phyloP scores from a whole-genome alignment of 768 basidiomycete species.

The Xerocomellus chrysenteron region DNA sequence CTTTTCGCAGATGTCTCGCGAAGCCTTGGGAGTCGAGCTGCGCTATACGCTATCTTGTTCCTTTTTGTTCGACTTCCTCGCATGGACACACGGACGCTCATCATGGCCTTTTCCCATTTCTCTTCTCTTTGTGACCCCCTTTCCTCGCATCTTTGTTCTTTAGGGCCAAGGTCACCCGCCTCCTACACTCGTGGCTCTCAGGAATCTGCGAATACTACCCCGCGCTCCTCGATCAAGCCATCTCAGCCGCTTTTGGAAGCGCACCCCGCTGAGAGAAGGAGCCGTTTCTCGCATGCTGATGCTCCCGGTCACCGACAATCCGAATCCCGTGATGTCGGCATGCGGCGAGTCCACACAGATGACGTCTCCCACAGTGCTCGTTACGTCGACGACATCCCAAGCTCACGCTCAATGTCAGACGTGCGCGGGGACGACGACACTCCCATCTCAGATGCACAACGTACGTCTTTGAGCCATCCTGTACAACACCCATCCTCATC shows the following conservation, averaged over 20 bases:
- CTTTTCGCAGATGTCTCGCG: conserved; percentile 38
- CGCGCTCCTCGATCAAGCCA: conserved; percentile 16
- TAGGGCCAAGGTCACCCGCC: conserved; percentile 42
- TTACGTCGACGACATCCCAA: conserved; percentile 20
- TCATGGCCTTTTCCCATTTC: conserved; percentile 36
- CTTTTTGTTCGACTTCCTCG: conserved; percentile 40
- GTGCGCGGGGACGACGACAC: conserved; percentile 20
- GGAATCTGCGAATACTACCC: conserved; percentile 15
- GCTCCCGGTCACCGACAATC: conserved; percentile 10
- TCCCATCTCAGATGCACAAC: conserved; percentile 32
- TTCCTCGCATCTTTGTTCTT: conserved; percentile 36
- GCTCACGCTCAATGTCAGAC: conserved; percentile 17
- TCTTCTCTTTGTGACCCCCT: conserved; percentile 30
- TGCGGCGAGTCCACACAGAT: conserved; percentile 21
- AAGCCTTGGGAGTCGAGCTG: conserved; percentile 48
- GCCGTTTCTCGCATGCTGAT: conserved; percentile 26
- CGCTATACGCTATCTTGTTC: conserved; percentile 30
- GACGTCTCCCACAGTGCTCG: conserved; percentile 13
- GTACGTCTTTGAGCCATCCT: conserved; percentile 37
- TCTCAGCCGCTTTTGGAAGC: conserved; percentile 13
- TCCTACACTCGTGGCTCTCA: conserved; percentile 33
- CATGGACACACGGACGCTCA: conserved; percentile 42
- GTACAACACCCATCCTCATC: conserved; percentile 28
- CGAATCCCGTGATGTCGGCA: conserved; percentile 15
- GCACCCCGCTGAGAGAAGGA: conserved; percentile 10